Conservation (phyloP, 805 yeast genomes). For the Candida coleopterorum region DNA sequence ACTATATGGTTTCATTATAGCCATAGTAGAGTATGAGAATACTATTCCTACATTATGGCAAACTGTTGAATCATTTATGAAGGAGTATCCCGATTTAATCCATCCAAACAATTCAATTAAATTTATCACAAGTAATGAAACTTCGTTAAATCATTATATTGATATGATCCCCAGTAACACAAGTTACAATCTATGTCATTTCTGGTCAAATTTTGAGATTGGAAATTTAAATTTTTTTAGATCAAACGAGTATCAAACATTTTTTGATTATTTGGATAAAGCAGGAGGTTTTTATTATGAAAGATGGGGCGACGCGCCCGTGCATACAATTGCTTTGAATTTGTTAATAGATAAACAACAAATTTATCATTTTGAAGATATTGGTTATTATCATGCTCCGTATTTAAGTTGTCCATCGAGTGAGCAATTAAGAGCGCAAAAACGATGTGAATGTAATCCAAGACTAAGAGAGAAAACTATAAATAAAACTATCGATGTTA, state of each 20-base stretch:
- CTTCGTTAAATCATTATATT: constrained; percentile 18
- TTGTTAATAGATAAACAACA: constrained; percentile 30
- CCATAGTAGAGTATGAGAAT: constrained; percentile 48
- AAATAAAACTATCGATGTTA: constrained; percentile 30
- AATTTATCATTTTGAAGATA: constrained; percentile 42
- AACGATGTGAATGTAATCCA: constrained; percentile 35
- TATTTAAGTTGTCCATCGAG: constrained; percentile 39
- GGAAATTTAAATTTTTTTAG: constrained; percentile 49
- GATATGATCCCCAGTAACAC: constrained; percentile 19
- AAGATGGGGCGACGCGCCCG: constrained; percentile 58
- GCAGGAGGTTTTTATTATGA: constrained; percentile 55
- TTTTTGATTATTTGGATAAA: constrained; percentile 43
- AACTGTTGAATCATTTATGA: constrained; percentile 43
- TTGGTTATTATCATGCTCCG: constrained; percentile 42
- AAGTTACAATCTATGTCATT: constrained; percentile 53
- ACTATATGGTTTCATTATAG: constrained; percentile 46
- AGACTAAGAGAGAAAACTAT: constrained; percentile 13
- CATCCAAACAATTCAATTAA: constrained; percentile 45
- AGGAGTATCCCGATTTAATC: constrained; percentile 38
- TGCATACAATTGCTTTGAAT: constrained; percentile 35
- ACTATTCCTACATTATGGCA: constrained; percentile 52
- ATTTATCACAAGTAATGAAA: constrained; percentile 43
- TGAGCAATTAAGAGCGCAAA: constrained; percentile 25
- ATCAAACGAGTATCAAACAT: constrained; percentile 39
- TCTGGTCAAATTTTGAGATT: constrained; percentile 63